Evolutionary conservation across 108 stramenopile genomes (phyloP), one percentile per base, ranked within the genome.

Genomic region (Skeletonema marinoi): DNA sequence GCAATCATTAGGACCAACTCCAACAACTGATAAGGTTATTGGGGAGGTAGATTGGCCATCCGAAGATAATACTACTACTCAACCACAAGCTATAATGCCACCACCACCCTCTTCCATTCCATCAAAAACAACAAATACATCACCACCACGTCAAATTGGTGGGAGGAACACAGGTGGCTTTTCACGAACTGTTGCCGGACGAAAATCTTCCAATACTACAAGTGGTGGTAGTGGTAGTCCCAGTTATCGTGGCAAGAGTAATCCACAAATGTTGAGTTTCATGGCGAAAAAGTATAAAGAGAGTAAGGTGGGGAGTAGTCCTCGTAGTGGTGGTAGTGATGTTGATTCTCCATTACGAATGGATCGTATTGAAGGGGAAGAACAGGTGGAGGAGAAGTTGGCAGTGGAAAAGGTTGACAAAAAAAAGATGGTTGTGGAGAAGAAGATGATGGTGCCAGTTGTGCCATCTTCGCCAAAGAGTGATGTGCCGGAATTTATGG

Each of bases 251-350:
- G 54, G 54, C 8, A 25, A 21, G n/a, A 56, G 54, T 56, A 56
- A 56, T 56, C 54, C 54, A 19, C 54, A 56, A 56, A 56, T 56
- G 54, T 56, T 56, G 7, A 56, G 54, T 56, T 56, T 56, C 25
- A 56, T 56, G 54, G 54, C 54, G 16, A 56, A 56, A n/a, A 56
- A 56, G 54, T 56, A 56, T 25, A 56, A 56, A 25, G 54, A 56
- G 54, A 56, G 54, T 56, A 56, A 56, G 25, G 10, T 3, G 16
- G 44, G 44, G 3, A 46, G 44, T 46, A 11, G 11, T 42, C 50
- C 19, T 21, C 17, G 50, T 51, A 51, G 50, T 25, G 54, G 54
- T 56, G 25, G 44, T 3, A n/a, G 16, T 46, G 44, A 61, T 25
- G 60, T 13, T 16, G 60, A 21, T 61, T 61, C 31, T 61, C 19